These are phyloP conservation scores for Pythium coloratum DNA, from an alignment of 352 stramenopile genomes.

Conservation along the genomic window DNA sequence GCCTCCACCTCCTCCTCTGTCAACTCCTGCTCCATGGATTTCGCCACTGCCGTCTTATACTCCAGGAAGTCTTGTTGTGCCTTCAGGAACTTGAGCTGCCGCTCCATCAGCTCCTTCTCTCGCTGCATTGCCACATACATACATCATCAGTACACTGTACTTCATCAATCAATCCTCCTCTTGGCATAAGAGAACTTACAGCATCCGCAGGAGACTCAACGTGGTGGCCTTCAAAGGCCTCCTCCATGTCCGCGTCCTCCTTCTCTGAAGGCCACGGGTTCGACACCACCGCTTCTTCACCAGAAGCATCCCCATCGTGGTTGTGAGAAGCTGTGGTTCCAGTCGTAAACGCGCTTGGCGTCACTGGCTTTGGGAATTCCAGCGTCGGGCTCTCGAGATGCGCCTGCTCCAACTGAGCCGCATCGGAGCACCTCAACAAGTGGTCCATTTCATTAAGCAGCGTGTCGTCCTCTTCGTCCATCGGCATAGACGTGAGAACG, in stretches of 20 bases:
- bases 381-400: constrained; percentile 24
- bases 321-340: no score
- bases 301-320: no score
- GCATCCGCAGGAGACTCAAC: not conserved
- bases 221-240: no score
- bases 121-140: constrained; percentile 5
- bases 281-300: not conserved
- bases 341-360: not conserved
- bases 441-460: constrained; percentile 29
- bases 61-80: constrained; percentile 57
- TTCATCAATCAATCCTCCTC: no score
- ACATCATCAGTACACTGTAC: no score
- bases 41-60: constrained; percentile 37
- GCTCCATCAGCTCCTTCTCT: constrained; percentile 39
- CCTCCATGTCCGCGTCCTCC: no score
- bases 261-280: no score
- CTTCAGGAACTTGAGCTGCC: constrained; percentile 59
- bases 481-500: constrained; percentile 5
- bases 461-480: constrained; percentile 16
- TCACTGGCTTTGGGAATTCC: constrained; percentile 1
- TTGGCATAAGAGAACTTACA: no score
- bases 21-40: not conserved
- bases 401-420: constrained; percentile 14
- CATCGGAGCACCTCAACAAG: constrained; percentile 7
- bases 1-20: constrained; percentile 14